A percentile compares a stretch with the other conserved stretches of the same genome.
phyloP scores from a whole-genome alignment of 345 rosid species.

The Salix caprea region DNA sequence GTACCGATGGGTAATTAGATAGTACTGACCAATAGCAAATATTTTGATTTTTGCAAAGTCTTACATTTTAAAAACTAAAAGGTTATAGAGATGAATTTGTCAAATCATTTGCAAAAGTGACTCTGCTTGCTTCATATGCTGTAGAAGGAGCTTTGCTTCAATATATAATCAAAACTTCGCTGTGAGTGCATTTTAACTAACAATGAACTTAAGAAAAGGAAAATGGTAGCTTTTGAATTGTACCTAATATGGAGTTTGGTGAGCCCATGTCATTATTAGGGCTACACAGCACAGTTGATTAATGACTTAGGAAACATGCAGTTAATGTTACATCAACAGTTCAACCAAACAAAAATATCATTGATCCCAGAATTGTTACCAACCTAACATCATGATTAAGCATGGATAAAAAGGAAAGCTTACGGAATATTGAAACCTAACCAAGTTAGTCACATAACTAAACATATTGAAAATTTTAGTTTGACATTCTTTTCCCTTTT shows the following conservation, averaged over 20 bases:
- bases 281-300: not conserved
- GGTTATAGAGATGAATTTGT: not conserved
- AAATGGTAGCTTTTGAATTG: not conserved
- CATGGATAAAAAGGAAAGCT: not conserved
- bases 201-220: not conserved
- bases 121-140: not conserved
- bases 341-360: not conserved
- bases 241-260: not conserved
- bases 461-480: not conserved
- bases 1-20: not conserved
- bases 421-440: not conserved
- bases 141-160: not conserved
- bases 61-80: not conserved
- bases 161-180: not conserved
- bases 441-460: not conserved
- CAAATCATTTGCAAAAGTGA: not conserved
- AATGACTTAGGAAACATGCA: not conserved
- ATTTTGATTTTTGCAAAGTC: not conserved
- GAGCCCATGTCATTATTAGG: not conserved
- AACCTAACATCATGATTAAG: not conserved
- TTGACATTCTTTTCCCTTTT: not conserved
- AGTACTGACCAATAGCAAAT: not conserved
- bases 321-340: not conserved
- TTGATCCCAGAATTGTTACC: not conserved
- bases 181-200: not conserved